phyloP scores from a whole-genome alignment of 1,139 yeast species.

The Geotrichum candidum region DNA sequence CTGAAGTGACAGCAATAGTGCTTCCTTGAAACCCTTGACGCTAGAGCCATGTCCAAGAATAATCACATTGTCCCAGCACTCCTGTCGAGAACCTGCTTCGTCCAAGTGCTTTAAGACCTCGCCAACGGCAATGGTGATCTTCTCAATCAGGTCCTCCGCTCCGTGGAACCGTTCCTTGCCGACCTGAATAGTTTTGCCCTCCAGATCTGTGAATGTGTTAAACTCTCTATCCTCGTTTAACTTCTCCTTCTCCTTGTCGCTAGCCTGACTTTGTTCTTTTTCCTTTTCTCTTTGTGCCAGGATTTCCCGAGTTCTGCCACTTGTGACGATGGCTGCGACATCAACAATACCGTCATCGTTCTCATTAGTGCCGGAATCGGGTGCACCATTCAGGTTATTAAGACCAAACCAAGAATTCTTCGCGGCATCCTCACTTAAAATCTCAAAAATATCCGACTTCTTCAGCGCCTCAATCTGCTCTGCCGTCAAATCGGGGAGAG shows the following conservation, averaged over 20 bases:
- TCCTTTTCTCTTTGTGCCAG: slow-evolving; percentile 53
- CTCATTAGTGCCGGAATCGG: slow-evolving; percentile 36
- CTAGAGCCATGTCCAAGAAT: slow-evolving; percentile 70
- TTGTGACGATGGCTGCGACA: slow-evolving; percentile 83
- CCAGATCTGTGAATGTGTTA: slow-evolving; percentile 58
- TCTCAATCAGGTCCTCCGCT: slow-evolving; percentile 49
- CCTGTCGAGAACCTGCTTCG: slow-evolving; percentile 69
- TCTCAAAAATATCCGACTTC: slow-evolving; percentile 69
- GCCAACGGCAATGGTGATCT: slow-evolving; percentile 52
- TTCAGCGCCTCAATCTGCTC: slow-evolving; percentile 71
- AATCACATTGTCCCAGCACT: slow-evolving; percentile 79
- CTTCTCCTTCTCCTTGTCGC: slow-evolving; percentile 36
- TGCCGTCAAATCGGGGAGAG: slow-evolving; percentile 53
- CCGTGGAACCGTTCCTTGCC: slow-evolving; percentile 91
- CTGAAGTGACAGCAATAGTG: slow-evolving; percentile 53
- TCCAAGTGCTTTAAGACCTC: slow-evolving; percentile 50
- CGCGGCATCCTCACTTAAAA: slow-evolving; percentile 55
- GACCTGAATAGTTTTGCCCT: slow-evolving; percentile 51
- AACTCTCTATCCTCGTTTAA: slow-evolving; percentile 43
- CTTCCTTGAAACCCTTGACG: slow-evolving; percentile 72
- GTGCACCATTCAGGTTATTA: slow-evolving; percentile 39
- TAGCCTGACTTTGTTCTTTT: slow-evolving; percentile 35
- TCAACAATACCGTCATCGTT: slow-evolving; percentile 74
- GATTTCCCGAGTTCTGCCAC: slow-evolving; percentile 62
- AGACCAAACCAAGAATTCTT: slow-evolving; percentile 56